Percentiles rank a stretch among this genome's conserved stretches.
Evolutionary conservation across 257 asterid genomes (phyloP).

Genomic region (Nicotiana tabacum): DNA sequence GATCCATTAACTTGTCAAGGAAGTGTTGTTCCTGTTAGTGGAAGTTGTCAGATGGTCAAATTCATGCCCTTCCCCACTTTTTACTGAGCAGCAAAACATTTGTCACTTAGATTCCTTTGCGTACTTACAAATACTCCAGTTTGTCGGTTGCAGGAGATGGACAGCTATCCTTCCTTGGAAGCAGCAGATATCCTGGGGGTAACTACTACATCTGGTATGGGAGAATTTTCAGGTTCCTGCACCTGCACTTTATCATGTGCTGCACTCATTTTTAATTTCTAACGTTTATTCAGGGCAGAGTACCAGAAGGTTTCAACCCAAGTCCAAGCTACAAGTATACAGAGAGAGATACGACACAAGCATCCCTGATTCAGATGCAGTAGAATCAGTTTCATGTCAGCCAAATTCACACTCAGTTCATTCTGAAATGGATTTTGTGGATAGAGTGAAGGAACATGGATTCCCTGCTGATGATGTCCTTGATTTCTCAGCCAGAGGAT

Average conservation of each 20-base stretch:
- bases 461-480: constrained; percentile 36
- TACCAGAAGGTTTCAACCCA: constrained; percentile 43
- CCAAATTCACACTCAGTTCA: constrained; percentile 23
- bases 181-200: constrained; percentile 24
- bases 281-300: constrained; percentile 34
- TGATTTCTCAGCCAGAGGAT: constrained; percentile 48
- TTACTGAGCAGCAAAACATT: background rate
- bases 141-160: constrained; percentile 45
- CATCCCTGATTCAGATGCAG: constrained; percentile 14
- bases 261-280: constrained; percentile 9
- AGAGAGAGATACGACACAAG: constrained; percentile 19
- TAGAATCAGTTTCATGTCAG: constrained; percentile 20
- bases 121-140: background rate
- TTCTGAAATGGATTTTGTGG: constrained; percentile 30
- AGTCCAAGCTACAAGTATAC: constrained; percentile 37
- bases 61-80: background rate
- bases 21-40: constrained; percentile 31
- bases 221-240: constrained; percentile 10
- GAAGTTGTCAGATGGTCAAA: constrained; percentile 14
- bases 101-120: background rate
- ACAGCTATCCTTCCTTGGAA: constrained; percentile 30
- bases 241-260: background rate
- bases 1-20: constrained; percentile 34
- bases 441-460: constrained; percentile 29
- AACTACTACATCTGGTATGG: constrained; percentile 44